A percentile compares a stretch with the other conserved stretches of the same genome.
phyloP scores from a whole-genome alignment of 148 eudicot species.

The Rhododendron griersonianum region DNA sequence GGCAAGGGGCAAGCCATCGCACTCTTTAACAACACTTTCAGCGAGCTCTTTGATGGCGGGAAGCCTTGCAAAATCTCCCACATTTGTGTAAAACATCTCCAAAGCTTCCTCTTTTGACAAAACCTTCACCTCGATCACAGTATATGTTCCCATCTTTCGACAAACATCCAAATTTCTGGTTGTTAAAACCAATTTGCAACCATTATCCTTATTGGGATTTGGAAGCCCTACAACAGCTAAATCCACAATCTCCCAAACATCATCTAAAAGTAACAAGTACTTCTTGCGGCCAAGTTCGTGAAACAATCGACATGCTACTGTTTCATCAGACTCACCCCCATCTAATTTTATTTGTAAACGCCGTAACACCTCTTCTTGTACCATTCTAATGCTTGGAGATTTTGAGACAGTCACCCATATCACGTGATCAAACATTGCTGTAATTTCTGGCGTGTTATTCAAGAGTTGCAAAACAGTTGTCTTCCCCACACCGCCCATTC shows the following conservation, averaged over 20 bases:
- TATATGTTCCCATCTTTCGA: background rate
- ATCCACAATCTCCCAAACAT: conserved; percentile 1
- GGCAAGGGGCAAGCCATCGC: too few relatives aligned
- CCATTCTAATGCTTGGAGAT: background rate
- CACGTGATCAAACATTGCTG: too few relatives aligned
- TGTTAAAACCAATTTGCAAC: conserved; percentile 5
- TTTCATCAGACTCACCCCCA: background rate
- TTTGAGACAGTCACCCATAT: too few relatives aligned
- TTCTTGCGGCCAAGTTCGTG: background rate
- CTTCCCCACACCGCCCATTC: too few relatives aligned
- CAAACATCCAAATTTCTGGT: background rate
- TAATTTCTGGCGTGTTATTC: too few relatives aligned
- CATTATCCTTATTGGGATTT: background rate
- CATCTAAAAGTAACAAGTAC: background rate
- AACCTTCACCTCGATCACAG: background rate
- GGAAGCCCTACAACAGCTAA: background rate
- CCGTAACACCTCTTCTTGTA: background rate
- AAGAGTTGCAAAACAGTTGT: too few relatives aligned
- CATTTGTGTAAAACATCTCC: background rate
- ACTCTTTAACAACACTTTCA: too few relatives aligned
- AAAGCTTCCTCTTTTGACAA: background rate
- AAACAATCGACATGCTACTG: background rate
- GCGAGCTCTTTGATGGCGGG: background rate
- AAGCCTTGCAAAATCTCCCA: background rate
- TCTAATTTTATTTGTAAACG: background rate